Base-by-base conservation (phyloP, 129 eudicot genomes). In the Artemisia argyi region DNA sequence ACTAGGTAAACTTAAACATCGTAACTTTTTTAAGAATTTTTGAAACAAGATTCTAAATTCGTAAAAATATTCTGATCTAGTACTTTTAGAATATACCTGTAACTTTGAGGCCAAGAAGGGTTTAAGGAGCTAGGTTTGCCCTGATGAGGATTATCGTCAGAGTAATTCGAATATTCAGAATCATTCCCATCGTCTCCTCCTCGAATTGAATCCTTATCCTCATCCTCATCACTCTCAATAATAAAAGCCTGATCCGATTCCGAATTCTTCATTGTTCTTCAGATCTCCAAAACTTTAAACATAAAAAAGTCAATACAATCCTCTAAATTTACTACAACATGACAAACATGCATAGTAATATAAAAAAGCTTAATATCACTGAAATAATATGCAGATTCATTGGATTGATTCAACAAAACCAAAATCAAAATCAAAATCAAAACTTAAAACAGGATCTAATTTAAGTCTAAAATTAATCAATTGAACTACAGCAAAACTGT, bases 91-190 rank as follows among this genome's bases (percentile, higher is more conserved):
- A 73, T 68, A 64, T 68, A 76, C 97, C 97, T 88, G 84, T 88
- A 91, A 82, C 96, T 91, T 74, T 88, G 96, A 72, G 97, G 97
- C 97, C 97, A 91, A 1, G 87, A 59, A 28, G 92, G 73, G 69
- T 68, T 80, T 70, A 82, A 72, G 44, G 95, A 88, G 60, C 78
- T 83, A n/a, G 88, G 89, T 65, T 81, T 87, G 66, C 83, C 73
- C 57, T 80, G 85, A 26, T 63, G 78, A 39, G 79, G 72, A 6
- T 76, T 47, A 15, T 83, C 91, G 18, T 80, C 79, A 1, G 85
- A 87, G 68, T 82, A 78, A 84, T 76, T 78, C 30, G 96, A 88
- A 46, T 71, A 73, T 73, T 86, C 96, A 7, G 97, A 88, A 64
- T 86, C 88, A 57, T 84, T 84, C 30, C 87, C 92, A 59, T 79